Evolutionary conservation across 176 grass and related monocot species (phyloP), one percentile per base, ranked within the genome.

Genomic region (Oryza australiensis): DNA sequence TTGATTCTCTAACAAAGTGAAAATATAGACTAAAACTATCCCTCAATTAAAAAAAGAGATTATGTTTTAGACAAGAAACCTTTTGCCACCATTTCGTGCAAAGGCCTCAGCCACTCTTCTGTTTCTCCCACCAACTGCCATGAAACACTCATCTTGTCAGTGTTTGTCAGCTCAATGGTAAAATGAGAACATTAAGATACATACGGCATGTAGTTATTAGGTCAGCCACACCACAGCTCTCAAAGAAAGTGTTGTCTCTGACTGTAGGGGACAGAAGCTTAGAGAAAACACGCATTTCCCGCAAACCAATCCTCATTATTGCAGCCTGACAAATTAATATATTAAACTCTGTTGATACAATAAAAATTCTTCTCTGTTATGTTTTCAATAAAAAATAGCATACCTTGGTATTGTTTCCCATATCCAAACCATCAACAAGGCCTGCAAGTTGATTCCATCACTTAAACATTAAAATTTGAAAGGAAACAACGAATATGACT

Each of bases 401-500:
- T 78, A 94, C 95, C 95, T 98, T 98, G 48, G 95, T 98, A 84
- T 98, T 98, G 68, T 94, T 94, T 89, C 95, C 95, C 92, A 98
- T 98, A 67, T 91, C 90, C 88, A 98, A 88, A 72, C 95, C 95
- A 82, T 98, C 95, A 64, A 98, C 90, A 89, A 97, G 86, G 57
- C 94, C 94, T 94, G 77, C 38, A 92, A 87, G 10, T 80, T 27
- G 62, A 80, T 28, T 41, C 62, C 2, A 8, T 69, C 12, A 78
- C 9, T 18, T 76, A 55, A 88, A 45, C 34, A 66, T 24, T 80
- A 37, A 48, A 74, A 78, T 77, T 66, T 66, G 28, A 32, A 86
- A 70, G 62, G 28, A 78, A 78, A 65, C 3, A 85, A 76, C 68
- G 41, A n/a, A 53, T 72, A 68, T 35, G 41, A 68, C 4, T 13